Base-by-base conservation (phyloP, 2,329 filamentous ascomycete species). In the Pseudogymnoascus sp. region DNA sequence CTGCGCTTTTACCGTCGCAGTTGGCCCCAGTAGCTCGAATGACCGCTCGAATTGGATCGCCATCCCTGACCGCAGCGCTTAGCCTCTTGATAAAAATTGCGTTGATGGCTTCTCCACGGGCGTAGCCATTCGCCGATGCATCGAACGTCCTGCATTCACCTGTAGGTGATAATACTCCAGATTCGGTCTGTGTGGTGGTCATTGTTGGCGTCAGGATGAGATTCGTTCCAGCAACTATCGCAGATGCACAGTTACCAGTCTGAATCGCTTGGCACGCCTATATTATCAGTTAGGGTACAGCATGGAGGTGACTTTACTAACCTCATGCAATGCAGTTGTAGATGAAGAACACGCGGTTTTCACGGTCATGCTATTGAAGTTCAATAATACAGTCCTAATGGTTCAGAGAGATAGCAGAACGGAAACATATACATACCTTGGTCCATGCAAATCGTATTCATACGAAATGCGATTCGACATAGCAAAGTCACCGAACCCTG, bases 211-310 rank as follows among this genome's bases (percentile, higher is more conserved):
- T 57, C 10, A 71, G 31, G 13, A 68, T 70, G 21, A 69, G 35
- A 35, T 67, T 62, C 1, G 26, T 26, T 17, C 64, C 61, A 0
- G 33, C 59, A 31, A 64, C 61, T 13, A 67, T 36, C n/a, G 47
- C 70, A 81, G 72, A 68, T 85, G 80, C 4, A 85, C 73, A 0
- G 80, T 78, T 2, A 83, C 78, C 15, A 85, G 74, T 42, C 8
- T 42, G 40, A 42, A 42, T 42, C 4, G 40, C 40, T 42, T 42
- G 40, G 21, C 40, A 42, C 13, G 40, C 40, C 40, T 42, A 42
- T 19, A 21, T 42, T 42, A 11, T 42, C 10, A 13, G 40, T 21
- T 42, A 10, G 9, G 8, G 17, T 42, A 42, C 40, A 42, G 9
- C 40, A 42, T 21, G 11, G 15, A 42, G 19, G 40, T 42, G 19